Conservation (phyloP, 371 early-diverging fungal genomes). For the Globomyces sp. region DNA sequence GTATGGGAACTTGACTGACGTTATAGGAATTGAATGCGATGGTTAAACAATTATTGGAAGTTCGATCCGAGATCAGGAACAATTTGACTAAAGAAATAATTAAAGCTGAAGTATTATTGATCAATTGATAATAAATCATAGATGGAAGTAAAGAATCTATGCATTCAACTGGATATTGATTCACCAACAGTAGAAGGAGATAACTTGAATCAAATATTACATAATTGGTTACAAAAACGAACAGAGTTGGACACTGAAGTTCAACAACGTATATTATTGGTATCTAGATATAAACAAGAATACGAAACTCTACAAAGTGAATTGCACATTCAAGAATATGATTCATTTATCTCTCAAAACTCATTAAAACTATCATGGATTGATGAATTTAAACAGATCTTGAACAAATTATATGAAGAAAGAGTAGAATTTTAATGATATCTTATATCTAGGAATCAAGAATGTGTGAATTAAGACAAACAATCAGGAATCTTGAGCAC, state of each 20-base stretch:
- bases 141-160: no score
- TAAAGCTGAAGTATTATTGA: no score
- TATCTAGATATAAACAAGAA: background rate
- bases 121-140: no score
- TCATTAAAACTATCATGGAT: background rate
- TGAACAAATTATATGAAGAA: constrained; percentile 2
- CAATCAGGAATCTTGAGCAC: background rate
- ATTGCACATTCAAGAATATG: no score
- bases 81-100: no score
- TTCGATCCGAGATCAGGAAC: no score
- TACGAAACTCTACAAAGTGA: no score
- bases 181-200: background rate
- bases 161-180: no score
- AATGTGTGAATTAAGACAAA: background rate
- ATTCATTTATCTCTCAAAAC: no score
- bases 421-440: background rate
- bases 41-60: no score
- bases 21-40: no score
- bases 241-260: background rate
- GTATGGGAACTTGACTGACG: no score
- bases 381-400: constrained; percentile 4
- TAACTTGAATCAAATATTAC: background rate
- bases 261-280: background rate
- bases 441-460: background rate
- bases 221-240: background rate